Base-by-base conservation (phyloP, 495 filamentous ascomycete species). In the Penicillium daleae region DNA sequence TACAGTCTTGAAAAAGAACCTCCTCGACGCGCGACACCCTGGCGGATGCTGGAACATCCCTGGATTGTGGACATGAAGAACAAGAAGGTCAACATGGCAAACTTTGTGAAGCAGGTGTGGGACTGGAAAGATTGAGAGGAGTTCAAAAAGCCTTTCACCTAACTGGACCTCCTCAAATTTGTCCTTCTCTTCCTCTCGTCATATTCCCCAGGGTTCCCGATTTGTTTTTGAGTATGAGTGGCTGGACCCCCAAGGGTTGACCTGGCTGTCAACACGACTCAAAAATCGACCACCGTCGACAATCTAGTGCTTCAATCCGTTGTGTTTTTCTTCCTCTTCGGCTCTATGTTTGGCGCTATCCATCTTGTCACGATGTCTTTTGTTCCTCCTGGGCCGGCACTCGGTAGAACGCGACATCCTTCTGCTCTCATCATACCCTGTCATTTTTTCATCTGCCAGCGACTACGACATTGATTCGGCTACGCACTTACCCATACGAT, bases 1-100 rank as follows among this genome's bases (percentile, higher is more conserved):
- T 54, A 19, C 33, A 97, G 94, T 78, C 86, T 97, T 57, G 95
- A 98, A 76, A 99, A 99, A 80, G 93, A 99, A 71, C 88, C 89
- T 27, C 79, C 79, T 60, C 87, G 93, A 70, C 85, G 95, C 65
- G 96, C 93, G 35, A 93, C 89, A 53, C 95, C 95, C 37, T 98
- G 96, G 95, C 90, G 93, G 63, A 98, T 99, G 94, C 88, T 97
- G 65, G 96, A 98, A 66, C 96, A 99, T 81, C 95, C 95, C 8
- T 99, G 95, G 95, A 94, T 99, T 85, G 78, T 90, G 59, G 95
- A 97, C 69, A 97, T 97, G 91, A 89, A 88, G 66, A 85, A 85
- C 56, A 98, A 97, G 83, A 91, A 92, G 71, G 96, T 98, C 69
- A 97, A 97, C 72, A 98, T 99, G 92, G 87, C 87, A 49, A 87